Base-by-base conservation (phyloP, 805 yeast genomes). In the Candida broadrunensis region DNA sequence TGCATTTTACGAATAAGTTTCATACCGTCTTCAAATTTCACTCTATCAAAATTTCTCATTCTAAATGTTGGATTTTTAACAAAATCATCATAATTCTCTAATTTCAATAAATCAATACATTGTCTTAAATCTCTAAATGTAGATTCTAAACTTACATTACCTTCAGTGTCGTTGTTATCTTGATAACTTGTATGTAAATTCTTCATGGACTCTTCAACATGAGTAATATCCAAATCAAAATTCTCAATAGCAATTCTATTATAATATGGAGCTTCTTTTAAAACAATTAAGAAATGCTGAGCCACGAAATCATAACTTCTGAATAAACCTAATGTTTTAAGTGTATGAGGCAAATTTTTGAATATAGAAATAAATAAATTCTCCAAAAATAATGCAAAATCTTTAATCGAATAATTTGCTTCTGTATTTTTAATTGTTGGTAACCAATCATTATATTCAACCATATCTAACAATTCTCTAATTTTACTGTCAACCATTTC, bases 231-330 rank as follows among this genome's bases (percentile, higher is more conserved):
- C 21, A 77, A 56, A 51, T 86, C 87, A 58, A 91, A 90, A 59
- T 89, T 90, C 35, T 65, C 64, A 5, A 83, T 67, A 0, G 91
- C 84, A 42, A 66, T 82, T 17, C 71, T 68, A 16, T 88, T 81
- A 49, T 79, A 80, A 2, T 69, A 58, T 1, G 73, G 75, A 1
- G 81, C 77, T 15, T 75, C 73, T 34, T 80, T 67, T 44, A 90
- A 67, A 7, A 81, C 69, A 33, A 74, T 72, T 46, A 85, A 68
- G 58, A 91, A 78, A 46, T 82, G 78, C 31, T 82, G 77, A 0
- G 95, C 81, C 44, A 93, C 75, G 48, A 85, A 81, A 65, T 90
- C 98, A 58, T 87, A 88, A 20, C 91, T 88, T 55, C 95, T 78
- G 49, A 88, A 81, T 45, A 90, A 75, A n/a, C 95, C 78, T 44